Conservation (phyloP, 768 basidiomycete genomes). For the Mycena indigotica region DNA sequence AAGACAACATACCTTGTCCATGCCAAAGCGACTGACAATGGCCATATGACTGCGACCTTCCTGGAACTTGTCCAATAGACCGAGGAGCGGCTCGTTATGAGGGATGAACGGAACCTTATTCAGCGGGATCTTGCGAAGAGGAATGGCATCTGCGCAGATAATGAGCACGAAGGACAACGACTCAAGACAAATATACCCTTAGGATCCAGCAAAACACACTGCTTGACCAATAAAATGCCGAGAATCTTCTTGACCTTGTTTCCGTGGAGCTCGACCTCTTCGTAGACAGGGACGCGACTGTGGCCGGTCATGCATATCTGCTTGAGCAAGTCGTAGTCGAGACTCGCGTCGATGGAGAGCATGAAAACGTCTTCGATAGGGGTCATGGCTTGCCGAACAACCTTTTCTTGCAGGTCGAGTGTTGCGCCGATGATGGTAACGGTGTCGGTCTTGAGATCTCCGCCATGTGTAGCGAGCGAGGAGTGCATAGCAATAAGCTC, state of each 20-base stretch:
- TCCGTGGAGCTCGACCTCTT: conserved; percentile 63
- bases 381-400: conserved; percentile 82
- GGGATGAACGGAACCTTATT: conserved; percentile 88
- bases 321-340: conserved; percentile 80
- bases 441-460: conserved; percentile 84
- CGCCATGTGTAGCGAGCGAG: conserved; percentile 69
- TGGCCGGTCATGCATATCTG: conserved; percentile 79
- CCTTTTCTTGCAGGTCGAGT: conserved; percentile 86
- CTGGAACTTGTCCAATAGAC: conserved; percentile 86
- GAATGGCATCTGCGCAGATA: conserved; percentile 60
- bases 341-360: conserved; percentile 80
- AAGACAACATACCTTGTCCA: conserved; percentile 48
- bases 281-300: conserved; percentile 81
- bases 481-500: conserved; percentile 91
- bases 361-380: conserved; percentile 81
- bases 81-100: conserved; percentile 80
- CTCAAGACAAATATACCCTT: conserved; percentile 50
- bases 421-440: conserved; percentile 90
- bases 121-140: conserved; percentile 79
- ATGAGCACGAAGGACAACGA: background rate
- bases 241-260: conserved; percentile 78
- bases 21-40: conserved; percentile 78
- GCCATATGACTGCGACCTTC: conserved; percentile 93
- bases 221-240: conserved; percentile 86
- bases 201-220: conserved; percentile 86